These are phyloP conservation scores for Cordia subcordata DNA, from an alignment of 257 asterid species.

Conservation along the genomic window DNA sequence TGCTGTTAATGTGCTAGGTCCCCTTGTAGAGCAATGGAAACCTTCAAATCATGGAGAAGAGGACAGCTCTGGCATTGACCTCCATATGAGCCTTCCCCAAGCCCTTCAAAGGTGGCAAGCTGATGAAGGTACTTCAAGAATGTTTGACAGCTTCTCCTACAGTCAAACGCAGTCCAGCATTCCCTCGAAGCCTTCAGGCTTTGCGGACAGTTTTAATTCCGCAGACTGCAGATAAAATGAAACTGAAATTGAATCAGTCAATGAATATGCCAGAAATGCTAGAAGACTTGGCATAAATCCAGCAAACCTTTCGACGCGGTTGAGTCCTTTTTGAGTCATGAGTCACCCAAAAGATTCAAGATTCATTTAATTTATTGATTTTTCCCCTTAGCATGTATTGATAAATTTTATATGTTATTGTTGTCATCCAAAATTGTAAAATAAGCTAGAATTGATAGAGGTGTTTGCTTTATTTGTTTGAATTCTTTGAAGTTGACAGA, in stretches of 20 bases:
- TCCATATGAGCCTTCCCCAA: conserved; percentile 82
- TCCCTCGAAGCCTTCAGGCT: conserved; percentile 68
- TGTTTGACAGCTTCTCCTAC: conserved; percentile 66
- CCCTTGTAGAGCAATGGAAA: conserved; percentile 88
- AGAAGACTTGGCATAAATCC: not conserved
- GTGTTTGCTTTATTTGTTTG: conserved; percentile 4
- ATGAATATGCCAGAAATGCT: not conserved
- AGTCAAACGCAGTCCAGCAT: conserved; percentile 75
- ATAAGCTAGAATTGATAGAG: conserved; percentile 4
- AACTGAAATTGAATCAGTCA: not conserved
- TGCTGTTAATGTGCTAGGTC: conserved; percentile 80
- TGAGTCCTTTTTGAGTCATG: conserved; percentile 12
- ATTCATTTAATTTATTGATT: conserved; percentile 43
- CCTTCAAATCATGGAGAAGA: conserved; percentile 65
- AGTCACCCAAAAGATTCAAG: conserved; percentile 4
- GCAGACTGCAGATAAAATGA: conserved; percentile 64
- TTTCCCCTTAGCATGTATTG: conserved; percentile 19
- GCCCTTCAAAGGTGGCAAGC: conserved; percentile 94
- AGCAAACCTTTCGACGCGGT: conserved; percentile 16
- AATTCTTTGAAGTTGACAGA: conserved; percentile 4
- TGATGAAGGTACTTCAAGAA: conserved; percentile 85
- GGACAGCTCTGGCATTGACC: conserved; percentile 58
- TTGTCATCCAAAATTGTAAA: not conserved
- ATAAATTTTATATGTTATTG: conserved; percentile 8
- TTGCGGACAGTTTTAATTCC: conserved; percentile 65